Conservation (phyloP, 2,329 filamentous ascomycete species). For the Thielaviopsis euricoi region DNA sequence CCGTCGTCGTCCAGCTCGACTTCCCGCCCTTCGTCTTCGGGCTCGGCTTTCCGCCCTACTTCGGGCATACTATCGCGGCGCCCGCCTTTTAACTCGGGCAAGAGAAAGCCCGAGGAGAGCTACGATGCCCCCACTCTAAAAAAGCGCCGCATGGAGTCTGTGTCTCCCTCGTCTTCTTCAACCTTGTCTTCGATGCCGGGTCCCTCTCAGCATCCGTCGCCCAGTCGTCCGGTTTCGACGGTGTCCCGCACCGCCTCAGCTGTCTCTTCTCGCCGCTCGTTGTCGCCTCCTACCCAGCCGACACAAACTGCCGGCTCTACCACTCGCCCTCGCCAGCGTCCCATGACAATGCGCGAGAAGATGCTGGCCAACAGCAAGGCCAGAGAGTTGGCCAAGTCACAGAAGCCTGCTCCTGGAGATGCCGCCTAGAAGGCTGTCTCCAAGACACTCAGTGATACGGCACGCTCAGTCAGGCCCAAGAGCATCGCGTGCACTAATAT, state of each 20-base stretch:
- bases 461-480: not conserved
- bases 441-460: not conserved
- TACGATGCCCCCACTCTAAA: not conserved
- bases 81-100: not conserved
- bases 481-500: not conserved
- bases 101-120: not conserved
- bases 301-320: not conserved
- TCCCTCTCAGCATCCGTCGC: not conserved
- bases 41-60: not conserved
- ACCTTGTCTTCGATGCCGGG: not conserved
- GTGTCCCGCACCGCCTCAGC: not conserved
- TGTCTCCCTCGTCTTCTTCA: not conserved
- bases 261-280: not conserved
- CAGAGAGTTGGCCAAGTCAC: not conserved
- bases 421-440: not conserved
- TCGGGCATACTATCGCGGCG: not conserved
- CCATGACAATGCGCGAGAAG: not conserved
- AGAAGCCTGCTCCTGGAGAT: not conserved
- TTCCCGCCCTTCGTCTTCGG: too few relatives aligned
- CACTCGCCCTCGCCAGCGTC: not conserved
- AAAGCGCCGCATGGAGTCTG: not conserved
- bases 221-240: too few relatives aligned
- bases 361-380: not conserved
- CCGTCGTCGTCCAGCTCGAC: too few relatives aligned
- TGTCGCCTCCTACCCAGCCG: not conserved